Conservation (phyloP, 208 protist genomes). For the Sergeia podlipaevii region DNA sequence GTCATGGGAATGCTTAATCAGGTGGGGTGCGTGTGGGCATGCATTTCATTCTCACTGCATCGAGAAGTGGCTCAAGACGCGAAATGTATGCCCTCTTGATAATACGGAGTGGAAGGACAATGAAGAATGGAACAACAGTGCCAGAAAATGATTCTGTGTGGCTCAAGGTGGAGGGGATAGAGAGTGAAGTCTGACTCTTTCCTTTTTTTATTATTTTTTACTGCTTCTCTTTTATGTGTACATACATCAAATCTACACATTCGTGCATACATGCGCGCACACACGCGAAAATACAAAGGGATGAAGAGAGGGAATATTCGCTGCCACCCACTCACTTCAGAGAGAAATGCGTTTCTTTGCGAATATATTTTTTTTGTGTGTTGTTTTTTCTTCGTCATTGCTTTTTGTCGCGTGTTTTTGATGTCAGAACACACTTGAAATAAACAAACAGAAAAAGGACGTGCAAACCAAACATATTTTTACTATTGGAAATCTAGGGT, state of each 20-base stretch:
- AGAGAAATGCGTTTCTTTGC: too few relatives aligned
- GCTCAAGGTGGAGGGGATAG: background rate
- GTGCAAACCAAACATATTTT: too few relatives aligned
- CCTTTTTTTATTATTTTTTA: constrained; percentile 3
- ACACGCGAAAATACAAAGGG: constrained; percentile 1
- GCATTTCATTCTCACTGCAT: constrained; percentile 99
- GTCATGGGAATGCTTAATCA: constrained; percentile 89
- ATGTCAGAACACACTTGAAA: too few relatives aligned
- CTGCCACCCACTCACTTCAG: too few relatives aligned
- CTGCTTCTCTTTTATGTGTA: background rate
- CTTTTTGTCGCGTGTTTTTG: too few relatives aligned
- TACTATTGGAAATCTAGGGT: too few relatives aligned
- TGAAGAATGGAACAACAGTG: constrained; percentile 44
- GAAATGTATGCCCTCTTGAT: constrained; percentile 96
- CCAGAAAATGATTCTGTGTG: background rate
- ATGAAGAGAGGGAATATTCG: background rate
- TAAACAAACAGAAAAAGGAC: too few relatives aligned
- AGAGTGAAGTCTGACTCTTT: background rate
- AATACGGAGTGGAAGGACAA: constrained; percentile 95
- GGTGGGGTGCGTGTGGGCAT: constrained; percentile 98
- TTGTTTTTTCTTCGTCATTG: too few relatives aligned
- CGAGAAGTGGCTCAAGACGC: constrained; percentile 97
- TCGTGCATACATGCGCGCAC: background rate
- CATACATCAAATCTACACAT: background rate
- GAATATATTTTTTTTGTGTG: too few relatives aligned